Base-by-base conservation (phyloP, 345 rosid genomes). In the Chamaenerion angustifolium region DNA sequence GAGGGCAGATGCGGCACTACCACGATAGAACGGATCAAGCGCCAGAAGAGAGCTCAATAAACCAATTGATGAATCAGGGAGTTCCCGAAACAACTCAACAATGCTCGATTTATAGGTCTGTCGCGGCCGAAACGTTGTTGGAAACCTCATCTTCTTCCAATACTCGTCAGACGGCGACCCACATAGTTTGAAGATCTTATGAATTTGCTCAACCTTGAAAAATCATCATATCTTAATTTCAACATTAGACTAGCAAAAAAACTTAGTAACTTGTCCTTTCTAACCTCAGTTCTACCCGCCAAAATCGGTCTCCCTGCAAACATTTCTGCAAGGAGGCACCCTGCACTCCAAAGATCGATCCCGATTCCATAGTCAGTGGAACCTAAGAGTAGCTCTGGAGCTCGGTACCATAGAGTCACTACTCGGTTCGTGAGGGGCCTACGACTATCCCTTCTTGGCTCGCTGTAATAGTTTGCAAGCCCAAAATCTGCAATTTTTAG, bases 91-190 rank as follows among this genome's bases (percentile, higher is more conserved):
- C 52, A 62, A 55, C 45, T 63, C 73, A 35, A 57, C 49, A 35
- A 77, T 43, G 40, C 70, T 48, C 51, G 80, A 63, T 27, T 63
- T 71, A 64, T 68, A 73, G n/a, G 73, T 18, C 21, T 64, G 70
- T 11, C 76, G 73, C 13, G 78, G 82, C 41, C 80, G 54, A 50
- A 81, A 78, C 18, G 82, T 76, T 17, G 77, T 71, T 2, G 94
- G 74, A 48, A 81, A 55, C 76, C 59, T 78, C 43, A 80, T 56
- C 59, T 72, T 83, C 66, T 74, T 86, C 94, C 98, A 90, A 56
- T 86, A 90, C 37, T 80, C 85, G 59, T 90, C 87, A 0, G 81
- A 68, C 18, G 95, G 95, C 16, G 92, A 72, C 43, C 97, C 94
- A 25, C 94, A 89, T 41, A 89, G 73, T 69, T 77, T 66, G 59